phyloP scores from a whole-genome alignment of 768 basidiomycete species.

The Candolleomyces eurysporus region DNA sequence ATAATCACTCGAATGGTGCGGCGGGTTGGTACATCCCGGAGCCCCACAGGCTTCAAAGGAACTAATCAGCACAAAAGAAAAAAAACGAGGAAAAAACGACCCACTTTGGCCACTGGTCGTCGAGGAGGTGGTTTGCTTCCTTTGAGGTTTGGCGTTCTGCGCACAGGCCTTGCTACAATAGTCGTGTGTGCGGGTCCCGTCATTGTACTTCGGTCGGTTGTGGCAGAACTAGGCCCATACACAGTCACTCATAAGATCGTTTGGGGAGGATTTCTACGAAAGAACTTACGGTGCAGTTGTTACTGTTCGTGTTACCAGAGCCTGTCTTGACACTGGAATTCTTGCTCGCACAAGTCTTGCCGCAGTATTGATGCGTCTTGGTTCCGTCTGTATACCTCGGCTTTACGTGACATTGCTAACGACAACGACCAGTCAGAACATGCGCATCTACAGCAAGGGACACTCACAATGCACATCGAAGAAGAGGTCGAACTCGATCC shows the following conservation, averaged over 20 bases:
- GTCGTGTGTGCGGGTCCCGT: slow-evolving; percentile 56
- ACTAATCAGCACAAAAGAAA: not conserved
- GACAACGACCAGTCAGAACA: slow-evolving; percentile 6
- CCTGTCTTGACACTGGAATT: slow-evolving; percentile 20
- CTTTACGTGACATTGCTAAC: slow-evolving; percentile 51
- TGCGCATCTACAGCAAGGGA: slow-evolving; percentile 3
- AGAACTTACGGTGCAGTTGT: slow-evolving; percentile 51
- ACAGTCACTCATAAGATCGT: not conserved
- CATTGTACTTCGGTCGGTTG: slow-evolving; percentile 56
- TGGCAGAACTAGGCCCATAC: slow-evolving; percentile 47
- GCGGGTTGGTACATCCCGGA: slow-evolving; percentile 44
- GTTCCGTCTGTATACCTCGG: slow-evolving; percentile 57
- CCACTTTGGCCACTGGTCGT: slow-evolving; percentile 16
- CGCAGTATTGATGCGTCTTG: slow-evolving; percentile 56
- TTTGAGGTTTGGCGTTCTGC: slow-evolving; percentile 36
- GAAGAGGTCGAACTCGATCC: slow-evolving; percentile 18
- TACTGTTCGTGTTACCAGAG: slow-evolving; percentile 20
- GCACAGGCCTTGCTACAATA: slow-evolving; percentile 67
- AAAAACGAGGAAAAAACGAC: slow-evolving; percentile 4
- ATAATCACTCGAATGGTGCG: slow-evolving; percentile 42
- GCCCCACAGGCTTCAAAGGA: slow-evolving; percentile 38
- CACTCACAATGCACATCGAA: slow-evolving; percentile 50
- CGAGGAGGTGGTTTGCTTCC: slow-evolving; percentile 19
- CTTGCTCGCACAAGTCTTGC: slow-evolving; percentile 57
- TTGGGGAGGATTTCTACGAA: slow-evolving; percentile 3